Evolutionary conservation across 2,329 filamentous ascomycete species (phyloP).

Genomic region (Monosporascus sp.): DNA sequence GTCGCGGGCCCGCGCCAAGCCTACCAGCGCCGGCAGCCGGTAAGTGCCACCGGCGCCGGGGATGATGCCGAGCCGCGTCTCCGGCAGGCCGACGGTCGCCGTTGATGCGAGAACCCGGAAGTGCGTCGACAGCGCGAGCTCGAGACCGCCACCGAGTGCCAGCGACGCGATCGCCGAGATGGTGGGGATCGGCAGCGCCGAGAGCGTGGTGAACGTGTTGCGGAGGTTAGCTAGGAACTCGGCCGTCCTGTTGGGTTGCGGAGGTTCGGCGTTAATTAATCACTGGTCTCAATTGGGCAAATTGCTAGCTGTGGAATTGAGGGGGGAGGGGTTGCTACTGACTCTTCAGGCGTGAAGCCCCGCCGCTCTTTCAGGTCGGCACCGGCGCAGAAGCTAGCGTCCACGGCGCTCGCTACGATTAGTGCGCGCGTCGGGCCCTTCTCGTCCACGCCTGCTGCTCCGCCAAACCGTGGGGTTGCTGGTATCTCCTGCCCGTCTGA

Average conservation of each 20-base stretch:
- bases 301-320: neutral
- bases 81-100: conserved; percentile 75
- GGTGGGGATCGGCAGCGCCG: conserved; percentile 77
- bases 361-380: conserved; percentile 88
- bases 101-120: conserved; percentile 82
- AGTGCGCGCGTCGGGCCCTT: conserved; percentile 68
- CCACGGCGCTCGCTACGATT: conserved; percentile 78
- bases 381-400: conserved; percentile 85
- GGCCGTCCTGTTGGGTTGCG: conserved; percentile 53
- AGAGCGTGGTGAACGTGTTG: conserved; percentile 66
- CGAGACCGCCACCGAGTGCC: conserved; percentile 88
- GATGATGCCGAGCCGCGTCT: conserved; percentile 89
- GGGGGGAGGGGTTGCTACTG: conserved; percentile 23
- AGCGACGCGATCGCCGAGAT: conserved; percentile 81
- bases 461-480: conserved; percentile 34
- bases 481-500: conserved; percentile 47
- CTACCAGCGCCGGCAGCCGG: conserved; percentile 77
- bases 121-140: conserved; percentile 84
- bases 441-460: conserved; percentile 36
- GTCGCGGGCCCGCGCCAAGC: conserved; percentile 76
- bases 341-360: conserved; percentile 75
- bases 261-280: conserved; percentile 4
- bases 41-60: conserved; percentile 92
- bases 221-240: conserved; percentile 75
- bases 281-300: conserved; percentile 9